A percentile compares a stretch with the other conserved stretches of the same genome.
These are phyloP conservation scores for Aspergillus fijiensis DNA, from an alignment of 2,329 filamentous ascomycete genomes.

Conservation along the genomic window DNA sequence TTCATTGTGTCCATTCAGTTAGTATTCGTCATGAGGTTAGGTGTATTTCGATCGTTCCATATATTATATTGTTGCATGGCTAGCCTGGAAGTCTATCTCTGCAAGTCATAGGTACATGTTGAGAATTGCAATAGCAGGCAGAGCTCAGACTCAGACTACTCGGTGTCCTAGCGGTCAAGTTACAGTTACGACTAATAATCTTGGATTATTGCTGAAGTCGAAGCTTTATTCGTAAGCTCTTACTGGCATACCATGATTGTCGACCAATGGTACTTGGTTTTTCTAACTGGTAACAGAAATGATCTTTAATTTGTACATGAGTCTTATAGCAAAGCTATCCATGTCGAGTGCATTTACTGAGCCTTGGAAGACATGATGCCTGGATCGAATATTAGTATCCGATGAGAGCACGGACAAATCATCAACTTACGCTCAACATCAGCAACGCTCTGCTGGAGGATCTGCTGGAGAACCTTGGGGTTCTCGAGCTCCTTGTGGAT, in stretches of 20 bases:
- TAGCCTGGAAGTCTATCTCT: no score
- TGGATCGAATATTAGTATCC: slow-evolving; percentile 12
- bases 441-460: slow-evolving; percentile 91
- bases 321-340: slow-evolving; percentile 32
- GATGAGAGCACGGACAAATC: background rate
- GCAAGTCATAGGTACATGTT: no score
- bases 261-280: slow-evolving; percentile 37
- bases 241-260: background rate
- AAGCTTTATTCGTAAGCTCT: background rate
- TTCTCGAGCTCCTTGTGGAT: slow-evolving; percentile 98
- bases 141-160: no score
- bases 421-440: slow-evolving; percentile 84
- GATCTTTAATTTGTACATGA: slow-evolving; percentile 44
- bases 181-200: background rate
- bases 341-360: slow-evolving; percentile 37
- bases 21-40: no score
- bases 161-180: no score
- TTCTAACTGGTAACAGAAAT: slow-evolving; percentile 38
- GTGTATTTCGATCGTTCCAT: no score
- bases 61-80: no score
- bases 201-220: no score
- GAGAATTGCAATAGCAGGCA: no score
- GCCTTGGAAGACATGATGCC: slow-evolving; percentile 43
- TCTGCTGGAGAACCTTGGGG: slow-evolving; percentile 95
- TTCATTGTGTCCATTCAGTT: no score